These are phyloP conservation scores for Cutaneotrichosporon cavernicola DNA, from an alignment of 1,284 basidiomycete genomes.

Conservation along the genomic window DNA sequence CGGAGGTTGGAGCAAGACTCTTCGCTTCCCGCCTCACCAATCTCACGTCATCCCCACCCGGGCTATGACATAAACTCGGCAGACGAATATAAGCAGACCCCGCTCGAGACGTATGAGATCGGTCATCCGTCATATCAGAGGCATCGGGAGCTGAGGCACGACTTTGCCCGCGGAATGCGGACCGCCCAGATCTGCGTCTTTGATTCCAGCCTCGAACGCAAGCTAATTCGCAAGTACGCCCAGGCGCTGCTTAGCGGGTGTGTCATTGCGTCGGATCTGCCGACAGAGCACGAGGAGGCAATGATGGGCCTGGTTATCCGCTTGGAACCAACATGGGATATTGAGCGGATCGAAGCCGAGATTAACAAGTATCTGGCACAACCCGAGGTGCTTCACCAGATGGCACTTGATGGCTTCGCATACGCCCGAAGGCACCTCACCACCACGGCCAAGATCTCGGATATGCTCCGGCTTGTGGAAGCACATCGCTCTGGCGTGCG, in stretches of 20 bases:
- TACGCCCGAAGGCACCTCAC: conserved; percentile 48
- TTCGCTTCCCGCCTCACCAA: conserved; percentile 16
- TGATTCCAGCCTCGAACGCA: conserved; percentile 51
- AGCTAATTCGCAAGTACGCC: conserved; percentile 53
- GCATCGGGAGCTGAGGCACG: conserved; percentile 40
- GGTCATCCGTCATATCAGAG: conserved; percentile 40
- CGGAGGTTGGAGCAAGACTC: conserved; percentile 15
- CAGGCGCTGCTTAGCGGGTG: conserved; percentile 51
- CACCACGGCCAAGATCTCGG: conserved; percentile 44
- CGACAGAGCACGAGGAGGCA: conserved; percentile 49
- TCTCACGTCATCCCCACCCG: conserved; percentile 45
- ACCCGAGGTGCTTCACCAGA: conserved; percentile 43
- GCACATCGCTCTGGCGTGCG: conserved; percentile 39
- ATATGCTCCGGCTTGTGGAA: conserved; percentile 43
- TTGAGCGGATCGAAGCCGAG: conserved; percentile 43
- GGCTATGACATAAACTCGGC: conserved; percentile 44
- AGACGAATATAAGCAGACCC: conserved; percentile 32
- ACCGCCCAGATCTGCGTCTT: conserved; percentile 52
- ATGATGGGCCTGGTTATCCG: conserved; percentile 42
- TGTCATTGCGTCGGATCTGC: conserved; percentile 50
- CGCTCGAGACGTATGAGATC: conserved; percentile 45
- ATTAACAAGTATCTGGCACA: conserved; percentile 37
- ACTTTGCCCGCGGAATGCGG: conserved; percentile 50
- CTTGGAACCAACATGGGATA: conserved; percentile 43
- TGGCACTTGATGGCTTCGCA: conserved; percentile 47